A percentile compares a stretch with the other conserved stretches of the same genome.
Conservation (phyloP, 2,329 filamentous ascomycete species). For the Didymella keratinophila region DNA sequence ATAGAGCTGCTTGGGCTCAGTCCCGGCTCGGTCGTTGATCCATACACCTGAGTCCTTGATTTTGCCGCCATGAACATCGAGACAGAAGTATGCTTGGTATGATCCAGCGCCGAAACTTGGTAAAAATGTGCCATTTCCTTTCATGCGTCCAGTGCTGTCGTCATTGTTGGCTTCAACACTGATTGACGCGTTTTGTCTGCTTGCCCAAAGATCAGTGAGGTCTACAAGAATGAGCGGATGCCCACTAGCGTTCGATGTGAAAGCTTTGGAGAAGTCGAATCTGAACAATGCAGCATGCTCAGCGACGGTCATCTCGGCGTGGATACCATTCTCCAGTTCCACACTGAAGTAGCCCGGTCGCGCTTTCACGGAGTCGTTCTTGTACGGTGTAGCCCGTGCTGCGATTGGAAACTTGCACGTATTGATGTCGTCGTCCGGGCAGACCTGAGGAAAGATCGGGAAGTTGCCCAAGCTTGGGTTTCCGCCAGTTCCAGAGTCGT, state of each 20-base stretch:
- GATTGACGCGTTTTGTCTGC: background rate
- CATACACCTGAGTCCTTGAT: background rate
- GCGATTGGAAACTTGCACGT: background rate
- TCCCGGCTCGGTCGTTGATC: background rate
- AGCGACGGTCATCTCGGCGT: background rate
- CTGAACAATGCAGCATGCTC: background rate
- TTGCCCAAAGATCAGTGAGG: background rate
- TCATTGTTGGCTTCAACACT: background rate
- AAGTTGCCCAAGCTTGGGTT: slow-evolving; percentile 75
- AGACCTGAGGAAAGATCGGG: slow-evolving; percentile 73
- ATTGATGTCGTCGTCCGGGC: slow-evolving; percentile 61
- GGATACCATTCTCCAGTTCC: background rate
- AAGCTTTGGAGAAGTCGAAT: background rate
- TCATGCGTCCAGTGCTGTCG: background rate
- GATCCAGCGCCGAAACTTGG: background rate
- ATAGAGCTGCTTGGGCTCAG: background rate
- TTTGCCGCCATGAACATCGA: background rate
- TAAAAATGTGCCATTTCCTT: background rate
- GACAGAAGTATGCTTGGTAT: background rate
- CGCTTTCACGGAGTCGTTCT: background rate
- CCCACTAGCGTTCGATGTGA: background rate
- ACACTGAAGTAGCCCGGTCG: background rate
- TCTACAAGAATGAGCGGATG: background rate
- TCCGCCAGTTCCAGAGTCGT: slow-evolving; percentile 50
- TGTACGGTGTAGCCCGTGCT: background rate